Base-by-base conservation (phyloP, 2,329 filamentous ascomycete species). In the Beauveria sp. region DNA sequence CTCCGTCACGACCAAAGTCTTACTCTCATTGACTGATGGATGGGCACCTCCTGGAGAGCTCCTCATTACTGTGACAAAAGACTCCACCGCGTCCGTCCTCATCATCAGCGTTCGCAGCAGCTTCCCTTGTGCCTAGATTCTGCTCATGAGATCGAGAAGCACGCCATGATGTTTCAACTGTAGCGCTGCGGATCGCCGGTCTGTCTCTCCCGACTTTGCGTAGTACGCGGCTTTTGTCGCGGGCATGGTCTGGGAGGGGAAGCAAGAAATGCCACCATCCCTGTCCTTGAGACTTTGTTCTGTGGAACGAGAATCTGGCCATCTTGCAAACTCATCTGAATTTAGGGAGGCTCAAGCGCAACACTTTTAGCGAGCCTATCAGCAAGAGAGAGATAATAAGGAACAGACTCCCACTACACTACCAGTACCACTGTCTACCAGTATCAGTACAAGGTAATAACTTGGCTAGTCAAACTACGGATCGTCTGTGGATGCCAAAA, bases 131-230 rank as follows among this genome's bases (percentile, higher is more conserved):
- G 28, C 40, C 28, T 37, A 22, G 18, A 12, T 34, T 16, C 24
- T 8, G 28, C 7, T 40, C n/a, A 28, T 16, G 26, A 61, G 59
- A 61, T 67, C 68, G 62, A 64, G 71, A 66, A 41, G 65, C 68
- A 63, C 64, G 65, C 65, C 66, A 64, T 64, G 53, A 51, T 62
- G 66, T 68, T 67, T 67, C 66, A 65, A 65, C 59, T 55, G 51
- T 51, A 55, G 50, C 63, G 37, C 62, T n/a, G 59, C 64, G 62
- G 62, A 62, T 61, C 63, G 61, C 46, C 63, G 46, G 62, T 60
- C 55, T 53, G 14, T 16, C 37, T 28, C 20, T 40, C n/a, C 16
- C 24, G 20, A 28, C 22, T 34, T 30, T 3, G 28, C 28, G 8
- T 30, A 3, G 28, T 30, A 14, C 47, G 22, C 47, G 24, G 37